Evolutionary conservation across 108 stramenopile species (phyloP).

Genomic region (Seminavis robusta): DNA sequence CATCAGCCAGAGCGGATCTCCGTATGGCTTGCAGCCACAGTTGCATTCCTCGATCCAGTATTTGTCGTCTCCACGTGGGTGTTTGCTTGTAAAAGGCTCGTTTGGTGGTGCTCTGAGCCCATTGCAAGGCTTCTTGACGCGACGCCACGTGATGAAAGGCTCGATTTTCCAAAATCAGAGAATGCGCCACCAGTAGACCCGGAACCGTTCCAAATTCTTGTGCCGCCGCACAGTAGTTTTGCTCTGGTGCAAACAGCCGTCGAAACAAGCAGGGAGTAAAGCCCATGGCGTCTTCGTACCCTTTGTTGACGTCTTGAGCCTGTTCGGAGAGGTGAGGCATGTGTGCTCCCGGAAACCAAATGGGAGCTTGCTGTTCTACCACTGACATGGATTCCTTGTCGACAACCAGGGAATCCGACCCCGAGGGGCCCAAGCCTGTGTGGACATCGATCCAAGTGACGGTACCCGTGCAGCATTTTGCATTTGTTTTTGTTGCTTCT

Average conservation of each 20-base stretch:
- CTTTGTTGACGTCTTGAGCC: constrained; percentile 21
- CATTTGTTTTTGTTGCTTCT: neutral
- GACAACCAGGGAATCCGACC: constrained; percentile 36
- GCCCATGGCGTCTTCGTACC: constrained; percentile 46
- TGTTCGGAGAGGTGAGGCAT: neutral
- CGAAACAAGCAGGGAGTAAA: constrained; percentile 21
- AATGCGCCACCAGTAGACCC: constrained; percentile 43
- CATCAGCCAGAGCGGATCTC: neutral
- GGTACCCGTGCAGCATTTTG: too few relatives aligned
- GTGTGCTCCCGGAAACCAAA: constrained; percentile 6
- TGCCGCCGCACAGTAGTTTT: constrained; percentile 11
- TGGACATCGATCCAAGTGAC: constrained; percentile 82
- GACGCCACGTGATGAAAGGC: constrained; percentile 26
- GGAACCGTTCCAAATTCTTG: constrained; percentile 85
- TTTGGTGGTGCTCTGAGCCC: constrained; percentile 14
- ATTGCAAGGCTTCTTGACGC: neutral
- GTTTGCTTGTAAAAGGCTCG: constrained; percentile 51
- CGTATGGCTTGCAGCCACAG: constrained; percentile 25
- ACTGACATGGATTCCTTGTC: neutral
- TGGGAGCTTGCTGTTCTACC: neutral
- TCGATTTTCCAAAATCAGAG: constrained; percentile 70
- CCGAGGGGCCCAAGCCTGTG: constrained; percentile 72
- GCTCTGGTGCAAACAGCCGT: constrained; percentile 18
- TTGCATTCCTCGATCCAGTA: constrained; percentile 33
- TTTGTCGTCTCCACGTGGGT: constrained; percentile 31